Percentiles rank a stretch among this genome's conserved stretches.
phyloP scores from a whole-genome alignment of 768 basidiomycete genomes.

The Albatrellus ellisii region DNA sequence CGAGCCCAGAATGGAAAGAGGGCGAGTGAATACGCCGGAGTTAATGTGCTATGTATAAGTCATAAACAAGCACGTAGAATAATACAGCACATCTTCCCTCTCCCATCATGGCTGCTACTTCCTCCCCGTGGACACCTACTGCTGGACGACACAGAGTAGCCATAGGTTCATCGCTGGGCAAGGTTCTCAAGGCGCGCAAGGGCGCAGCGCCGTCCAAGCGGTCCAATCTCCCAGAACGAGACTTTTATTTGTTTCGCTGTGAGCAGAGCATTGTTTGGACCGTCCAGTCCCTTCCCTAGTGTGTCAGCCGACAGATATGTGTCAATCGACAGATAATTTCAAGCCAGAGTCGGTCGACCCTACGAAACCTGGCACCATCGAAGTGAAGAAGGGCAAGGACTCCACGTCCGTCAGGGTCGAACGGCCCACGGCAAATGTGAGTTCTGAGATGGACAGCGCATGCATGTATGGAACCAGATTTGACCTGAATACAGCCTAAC shows the following conservation, averaged over 20 bases:
- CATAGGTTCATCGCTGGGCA: constrained; percentile 49
- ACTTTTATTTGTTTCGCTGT: constrained; percentile 76
- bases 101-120: constrained; percentile 6
- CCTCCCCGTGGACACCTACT: constrained; percentile 11
- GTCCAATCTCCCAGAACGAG: constrained; percentile 42
- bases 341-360: constrained; percentile 60
- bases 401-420: constrained; percentile 44
- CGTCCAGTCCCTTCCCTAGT: neutral
- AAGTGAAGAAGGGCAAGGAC: constrained; percentile 42
- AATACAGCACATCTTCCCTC: too few species aligned
- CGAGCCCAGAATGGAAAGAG: neutral
- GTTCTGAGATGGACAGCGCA: constrained; percentile 12
- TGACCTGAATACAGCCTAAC: constrained; percentile 24
- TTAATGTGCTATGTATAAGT: too few species aligned
- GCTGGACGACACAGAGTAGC: constrained; percentile 41
- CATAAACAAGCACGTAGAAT: too few species aligned
- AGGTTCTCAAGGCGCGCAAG: constrained; percentile 57
- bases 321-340: constrained; percentile 61
- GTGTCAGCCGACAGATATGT: neutral
- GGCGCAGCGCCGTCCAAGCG: constrained; percentile 30
- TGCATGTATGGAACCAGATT: constrained; percentile 3
- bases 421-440: constrained; percentile 52
- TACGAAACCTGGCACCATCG: constrained; percentile 50
- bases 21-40: too few species aligned
- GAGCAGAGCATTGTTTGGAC: constrained; percentile 16